A percentile compares a stretch with the other conserved stretches of the same genome.
phyloP scores from a whole-genome alignment of 345 rosid genomes.

The Citrus reticulata region DNA sequence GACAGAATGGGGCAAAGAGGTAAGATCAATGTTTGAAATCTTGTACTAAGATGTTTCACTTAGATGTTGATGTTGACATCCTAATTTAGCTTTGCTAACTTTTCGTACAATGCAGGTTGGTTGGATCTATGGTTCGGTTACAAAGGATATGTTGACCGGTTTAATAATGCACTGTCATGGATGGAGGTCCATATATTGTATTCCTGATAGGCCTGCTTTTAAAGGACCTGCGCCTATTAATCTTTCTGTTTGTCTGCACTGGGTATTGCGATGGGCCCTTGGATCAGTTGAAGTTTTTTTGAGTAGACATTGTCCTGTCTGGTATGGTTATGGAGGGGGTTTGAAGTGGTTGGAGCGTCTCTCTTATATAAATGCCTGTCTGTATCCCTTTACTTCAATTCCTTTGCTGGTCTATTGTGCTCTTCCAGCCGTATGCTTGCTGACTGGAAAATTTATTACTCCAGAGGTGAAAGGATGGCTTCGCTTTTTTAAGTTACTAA shows the following conservation, averaged over 20 bases:
- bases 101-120: conserved; percentile 31
- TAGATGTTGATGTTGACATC: not conserved
- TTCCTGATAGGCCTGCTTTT: conserved; percentile 57
- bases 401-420: conserved; percentile 64
- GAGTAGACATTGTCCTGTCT: conserved; percentile 70
- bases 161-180: conserved; percentile 80
- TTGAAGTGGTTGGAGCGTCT: conserved; percentile 62
- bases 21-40: conserved; percentile 13
- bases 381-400: conserved; percentile 66
- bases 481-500: not conserved
- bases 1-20: conserved; percentile 88
- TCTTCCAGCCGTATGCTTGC: conserved; percentile 66
- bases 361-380: conserved; percentile 57
- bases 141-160: conserved; percentile 68
- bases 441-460: conserved; percentile 63
- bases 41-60: not conserved
- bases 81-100: not conserved
- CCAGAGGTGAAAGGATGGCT: conserved; percentile 45
- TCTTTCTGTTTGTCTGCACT: conserved; percentile 57
- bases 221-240: conserved; percentile 63
- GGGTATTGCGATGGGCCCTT: conserved; percentile 63
- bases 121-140: conserved; percentile 73
- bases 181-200: conserved; percentile 71
- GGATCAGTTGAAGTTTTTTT: conserved; percentile 71
- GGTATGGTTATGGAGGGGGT: conserved; percentile 76